Evolutionary conservation across 257 asterid genomes (phyloP).

Genomic region (Solanum chmielewskii): DNA sequence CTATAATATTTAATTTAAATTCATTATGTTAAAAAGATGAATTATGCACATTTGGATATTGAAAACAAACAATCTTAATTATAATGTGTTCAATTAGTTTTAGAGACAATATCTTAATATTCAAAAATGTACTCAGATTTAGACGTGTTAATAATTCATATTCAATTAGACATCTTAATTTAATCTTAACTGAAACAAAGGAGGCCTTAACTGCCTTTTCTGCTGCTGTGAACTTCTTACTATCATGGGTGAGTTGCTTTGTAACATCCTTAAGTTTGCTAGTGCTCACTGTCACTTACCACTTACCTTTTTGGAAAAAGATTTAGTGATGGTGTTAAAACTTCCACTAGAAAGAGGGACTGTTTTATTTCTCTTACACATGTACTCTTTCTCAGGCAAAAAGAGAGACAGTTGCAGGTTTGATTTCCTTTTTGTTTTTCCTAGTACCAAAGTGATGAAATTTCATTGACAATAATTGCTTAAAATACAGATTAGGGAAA

Average conservation of each 20-base stretch:
- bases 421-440: background rate
- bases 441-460: background rate
- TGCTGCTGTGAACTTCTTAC: background rate
- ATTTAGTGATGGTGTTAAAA: background rate
- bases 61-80: background rate
- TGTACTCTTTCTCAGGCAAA: background rate
- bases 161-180: background rate
- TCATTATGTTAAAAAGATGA: background rate
- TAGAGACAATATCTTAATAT: background rate
- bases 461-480: background rate
- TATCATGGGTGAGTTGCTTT: background rate
- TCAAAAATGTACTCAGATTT: background rate
- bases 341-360: background rate
- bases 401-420: background rate
- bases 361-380: background rate
- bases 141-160: background rate
- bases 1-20: background rate
- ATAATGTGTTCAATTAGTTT: background rate
- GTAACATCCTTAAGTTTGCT: background rate
- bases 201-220: background rate
- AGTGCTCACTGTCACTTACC: background rate
- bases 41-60: background rate
- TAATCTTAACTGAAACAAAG: background rate
- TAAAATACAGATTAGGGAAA: background rate
- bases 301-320: background rate